Conservation (phyloP, 2,329 filamentous ascomycete genomes). For the Cordyceps cateniannulata region DNA sequence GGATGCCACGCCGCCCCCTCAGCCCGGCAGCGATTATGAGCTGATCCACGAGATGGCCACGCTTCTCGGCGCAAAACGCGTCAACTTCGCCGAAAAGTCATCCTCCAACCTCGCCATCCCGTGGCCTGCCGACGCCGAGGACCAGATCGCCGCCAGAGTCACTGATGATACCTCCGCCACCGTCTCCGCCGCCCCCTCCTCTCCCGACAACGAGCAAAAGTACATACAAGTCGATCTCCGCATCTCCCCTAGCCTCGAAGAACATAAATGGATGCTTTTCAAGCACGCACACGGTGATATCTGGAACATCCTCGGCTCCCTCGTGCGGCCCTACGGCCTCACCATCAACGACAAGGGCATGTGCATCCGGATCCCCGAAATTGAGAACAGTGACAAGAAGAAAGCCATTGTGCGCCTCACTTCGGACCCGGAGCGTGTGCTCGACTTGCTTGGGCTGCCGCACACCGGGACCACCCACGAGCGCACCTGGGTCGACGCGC, state of each 20-base stretch:
- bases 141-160: background rate
- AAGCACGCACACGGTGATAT: conserved; percentile 66
- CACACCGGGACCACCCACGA: conserved; percentile 17
- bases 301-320: conserved; percentile 58
- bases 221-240: conserved; percentile 66
- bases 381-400: conserved; percentile 53
- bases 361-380: conserved; percentile 59
- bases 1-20: conserved; percentile 12
- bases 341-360: conserved; percentile 58
- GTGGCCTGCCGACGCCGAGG: conserved; percentile 34
- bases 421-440: conserved; percentile 44
- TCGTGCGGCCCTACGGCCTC: conserved; percentile 59
- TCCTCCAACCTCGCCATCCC: conserved; percentile 48
- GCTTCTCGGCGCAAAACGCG: conserved; percentile 39
- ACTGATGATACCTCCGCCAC: background rate
- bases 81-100: conserved; percentile 21
- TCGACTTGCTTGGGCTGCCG: conserved; percentile 59
- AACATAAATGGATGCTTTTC: conserved; percentile 59
- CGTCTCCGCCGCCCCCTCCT: background rate
- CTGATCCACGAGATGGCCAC: conserved; percentile 26
- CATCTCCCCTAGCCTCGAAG: conserved; percentile 36
- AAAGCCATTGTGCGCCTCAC: conserved; percentile 55
- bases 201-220: background rate
- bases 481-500: conserved; percentile 37
- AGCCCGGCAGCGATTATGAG: background rate